A percentile compares a stretch with the other conserved stretches of the same genome.
These are phyloP conservation scores for Neofusicoccum parvum DNA, from an alignment of 2,329 filamentous ascomycete species.

Conservation along the genomic window DNA sequence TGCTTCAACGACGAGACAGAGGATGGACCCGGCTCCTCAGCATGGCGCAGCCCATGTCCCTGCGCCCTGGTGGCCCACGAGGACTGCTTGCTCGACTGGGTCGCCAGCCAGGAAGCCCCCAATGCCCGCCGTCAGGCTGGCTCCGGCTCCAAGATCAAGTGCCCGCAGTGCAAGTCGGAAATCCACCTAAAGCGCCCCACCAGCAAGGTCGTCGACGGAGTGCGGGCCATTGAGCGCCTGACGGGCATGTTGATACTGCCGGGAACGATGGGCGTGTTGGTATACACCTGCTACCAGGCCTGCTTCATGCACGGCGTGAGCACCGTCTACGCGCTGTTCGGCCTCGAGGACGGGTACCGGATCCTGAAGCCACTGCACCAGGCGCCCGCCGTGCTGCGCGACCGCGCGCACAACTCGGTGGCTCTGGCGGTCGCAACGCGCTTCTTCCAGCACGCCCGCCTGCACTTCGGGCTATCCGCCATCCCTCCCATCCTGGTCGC, in stretches of 20 bases:
- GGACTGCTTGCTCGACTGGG: constrained; percentile 85
- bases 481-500: constrained; percentile 69
- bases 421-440: constrained; percentile 34
- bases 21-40: constrained; percentile 60
- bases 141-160: constrained; percentile 62
- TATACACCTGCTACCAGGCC: constrained; percentile 46
- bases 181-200: constrained; percentile 76
- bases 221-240: constrained; percentile 60
- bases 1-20: constrained; percentile 69
- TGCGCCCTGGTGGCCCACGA: constrained; percentile 93
- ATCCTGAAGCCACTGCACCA: constrained; percentile 52
- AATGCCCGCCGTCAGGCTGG: constrained; percentile 53
- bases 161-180: constrained; percentile 84
- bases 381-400: constrained; percentile 38
- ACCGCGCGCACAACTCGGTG: constrained; percentile 32
- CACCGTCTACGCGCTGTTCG: constrained; percentile 68
- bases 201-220: constrained; percentile 70
- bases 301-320: constrained; percentile 62
- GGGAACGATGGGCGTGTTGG: constrained; percentile 59
- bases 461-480: constrained; percentile 64
- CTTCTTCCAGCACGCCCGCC: constrained; percentile 47
- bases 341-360: constrained; percentile 59
- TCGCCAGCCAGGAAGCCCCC: constrained; percentile 79
- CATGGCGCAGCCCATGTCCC: constrained; percentile 86
- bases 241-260: constrained; percentile 66